Base-by-base conservation (phyloP, 768 basidiomycete genomes). In the Suillus paluster region DNA sequence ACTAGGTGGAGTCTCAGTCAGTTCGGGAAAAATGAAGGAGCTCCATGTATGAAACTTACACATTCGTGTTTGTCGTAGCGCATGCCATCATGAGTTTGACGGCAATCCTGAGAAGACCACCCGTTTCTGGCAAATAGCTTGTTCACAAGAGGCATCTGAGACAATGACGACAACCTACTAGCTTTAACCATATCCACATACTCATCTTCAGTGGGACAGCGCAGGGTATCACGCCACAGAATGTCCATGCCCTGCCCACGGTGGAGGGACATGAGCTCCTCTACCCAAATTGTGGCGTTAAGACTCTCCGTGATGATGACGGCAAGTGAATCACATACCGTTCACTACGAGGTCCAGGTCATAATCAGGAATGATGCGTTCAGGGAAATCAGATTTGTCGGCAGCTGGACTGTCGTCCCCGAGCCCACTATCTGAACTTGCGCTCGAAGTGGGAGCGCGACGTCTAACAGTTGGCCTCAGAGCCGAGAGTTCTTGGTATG, bases 51-150 rank as follows among this genome's bases (percentile, higher is more conserved):
- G 36, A 15, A 25, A 71, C 87, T 57, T 73, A 91, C 90, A 86
- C 77, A 34, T 85, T 79, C 39, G 74, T 66, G 64, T 87, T 88
- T 5, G 77, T 81, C 0, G 87, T 88, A 15, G 86, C 81, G 66
- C 89, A 91, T 0, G 92, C 94, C 91, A 96, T 95, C 93, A 98
- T 96, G 25, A 98, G 83, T 74, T 94, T 97, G 68, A 98, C 86
- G 0, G 93, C 94, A 39, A 98, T 86, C 27, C 97, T 83, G 62
- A 98, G 86, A 2, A 98, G 82, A 7, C 97, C 97, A 1, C 97
- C 96, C 0, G 97, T 98, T 75, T 99, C 97, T 99, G 69, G 57
- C 49, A 52, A 38, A 53, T 64, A n/a, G 63, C 34, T 12, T 14
- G 15, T 46, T 50, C 4, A 57, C 23, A 21, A 8, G 14, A 23